A percentile compares a stretch with the other conserved stretches of the same genome.
phyloP scores from a whole-genome alignment of 139 green algal genomes.

The Chara braunii region DNA sequence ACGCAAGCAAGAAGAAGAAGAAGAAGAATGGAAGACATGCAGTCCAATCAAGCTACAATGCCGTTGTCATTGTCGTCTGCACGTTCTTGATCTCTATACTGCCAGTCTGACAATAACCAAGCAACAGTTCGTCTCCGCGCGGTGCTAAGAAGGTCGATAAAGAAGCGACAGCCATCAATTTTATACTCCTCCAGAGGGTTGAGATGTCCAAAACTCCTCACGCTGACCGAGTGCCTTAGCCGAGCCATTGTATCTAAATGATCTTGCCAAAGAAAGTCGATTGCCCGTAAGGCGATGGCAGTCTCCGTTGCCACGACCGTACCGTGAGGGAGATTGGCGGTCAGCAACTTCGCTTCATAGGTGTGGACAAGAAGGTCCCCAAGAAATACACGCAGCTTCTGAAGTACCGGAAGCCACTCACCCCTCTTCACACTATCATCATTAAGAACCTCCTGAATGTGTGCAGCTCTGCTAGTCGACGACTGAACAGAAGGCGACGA shows the following conservation, averaged over 20 bases:
- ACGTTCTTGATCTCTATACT: too few species aligned
- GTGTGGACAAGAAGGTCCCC: background rate
- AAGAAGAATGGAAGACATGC: too few species aligned
- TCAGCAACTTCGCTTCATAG: background rate
- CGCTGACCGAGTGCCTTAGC: conserved; percentile 5
- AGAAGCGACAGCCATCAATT: conserved; percentile 36
- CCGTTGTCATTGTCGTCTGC: too few species aligned
- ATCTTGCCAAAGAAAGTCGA: background rate
- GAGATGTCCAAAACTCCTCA: conserved; percentile 40
- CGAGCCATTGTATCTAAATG: background rate
- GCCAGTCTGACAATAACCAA: background rate
- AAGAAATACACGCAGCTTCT: background rate
- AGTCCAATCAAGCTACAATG: too few species aligned
- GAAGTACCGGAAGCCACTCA: background rate
- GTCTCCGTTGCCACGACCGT: background rate
- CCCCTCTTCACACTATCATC: background rate
- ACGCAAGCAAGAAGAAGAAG: too few species aligned
- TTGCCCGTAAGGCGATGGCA: background rate
- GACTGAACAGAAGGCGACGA: too few species aligned
- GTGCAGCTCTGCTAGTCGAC: too few species aligned
- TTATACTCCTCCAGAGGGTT: conserved; percentile 48
- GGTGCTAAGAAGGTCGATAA: conserved; percentile 28
- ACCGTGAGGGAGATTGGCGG: background rate
- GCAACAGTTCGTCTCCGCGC: background rate
- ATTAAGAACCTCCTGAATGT: background rate